Evolutionary conservation across 768 basidiomycete genomes (phyloP).

Genomic region (Fibroporia radiculosa): DNA sequence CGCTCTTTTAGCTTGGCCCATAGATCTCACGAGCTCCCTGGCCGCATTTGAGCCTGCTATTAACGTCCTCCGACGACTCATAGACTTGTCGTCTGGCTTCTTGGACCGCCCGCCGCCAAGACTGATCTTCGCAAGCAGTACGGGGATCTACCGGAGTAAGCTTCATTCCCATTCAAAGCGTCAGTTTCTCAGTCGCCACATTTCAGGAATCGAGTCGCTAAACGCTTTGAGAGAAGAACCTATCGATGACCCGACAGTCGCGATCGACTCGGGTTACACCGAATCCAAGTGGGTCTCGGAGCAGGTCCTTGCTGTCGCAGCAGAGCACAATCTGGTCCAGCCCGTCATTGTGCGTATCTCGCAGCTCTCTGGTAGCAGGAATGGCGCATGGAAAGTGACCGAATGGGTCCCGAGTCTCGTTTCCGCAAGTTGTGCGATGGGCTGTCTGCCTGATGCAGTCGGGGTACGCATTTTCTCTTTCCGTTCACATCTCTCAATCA

Average conservation of each 20-base stretch:
- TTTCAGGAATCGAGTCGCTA: too few species aligned
- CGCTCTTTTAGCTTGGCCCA: neutral
- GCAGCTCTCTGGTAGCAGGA: constrained; percentile 32
- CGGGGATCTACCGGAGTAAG: neutral
- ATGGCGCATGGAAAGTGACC: constrained; percentile 33
- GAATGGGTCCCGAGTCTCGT: constrained; percentile 40
- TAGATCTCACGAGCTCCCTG: neutral
- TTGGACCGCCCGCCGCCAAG: neutral
- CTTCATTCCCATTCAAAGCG: neutral
- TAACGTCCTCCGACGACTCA: neutral
- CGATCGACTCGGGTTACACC: constrained; percentile 25
- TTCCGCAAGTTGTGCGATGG: constrained; percentile 5
- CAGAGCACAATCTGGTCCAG: constrained; percentile 19
- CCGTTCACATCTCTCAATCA: neutral
- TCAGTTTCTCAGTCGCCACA: neutral
- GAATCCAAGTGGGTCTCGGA: constrained; percentile 35
- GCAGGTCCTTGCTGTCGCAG: constrained; percentile 25
- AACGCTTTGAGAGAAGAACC: constrained; percentile 3
- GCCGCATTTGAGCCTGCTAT: neutral
- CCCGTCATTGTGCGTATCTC: constrained; percentile 34
- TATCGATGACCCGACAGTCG: constrained; percentile 1
- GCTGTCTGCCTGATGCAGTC: neutral
- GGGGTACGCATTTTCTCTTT: neutral
- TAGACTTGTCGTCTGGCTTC: neutral
- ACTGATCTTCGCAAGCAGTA: neutral